Evolutionary conservation across 768 basidiomycete species (phyloP).

Genomic region (Rhodosporidiobolus sp.): DNA sequence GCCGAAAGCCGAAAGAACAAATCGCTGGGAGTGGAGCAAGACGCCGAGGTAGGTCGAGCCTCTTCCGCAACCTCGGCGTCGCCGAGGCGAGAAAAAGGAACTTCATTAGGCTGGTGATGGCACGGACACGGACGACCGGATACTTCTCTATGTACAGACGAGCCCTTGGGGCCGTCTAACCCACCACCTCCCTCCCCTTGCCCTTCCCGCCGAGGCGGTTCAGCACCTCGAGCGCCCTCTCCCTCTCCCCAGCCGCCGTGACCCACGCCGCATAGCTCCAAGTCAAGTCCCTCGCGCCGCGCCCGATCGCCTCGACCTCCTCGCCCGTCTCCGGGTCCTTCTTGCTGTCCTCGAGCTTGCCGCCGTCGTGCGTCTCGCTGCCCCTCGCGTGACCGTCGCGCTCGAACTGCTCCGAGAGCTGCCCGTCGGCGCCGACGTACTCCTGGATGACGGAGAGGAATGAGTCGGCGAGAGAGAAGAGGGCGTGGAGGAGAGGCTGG

Average conservation of each 20-base stretch:
- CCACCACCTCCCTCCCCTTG: background rate
- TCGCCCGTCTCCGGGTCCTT: background rate
- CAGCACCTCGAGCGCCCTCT: background rate
- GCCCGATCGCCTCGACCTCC: slow-evolving; percentile 21
- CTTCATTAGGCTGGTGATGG: too few species aligned
- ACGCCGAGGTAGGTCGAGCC: too few species aligned
- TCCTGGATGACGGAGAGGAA: slow-evolving; percentile 31
- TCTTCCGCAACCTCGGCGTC: too few species aligned
- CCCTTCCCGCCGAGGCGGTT: background rate
- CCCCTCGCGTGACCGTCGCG: background rate
- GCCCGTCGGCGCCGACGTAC: slow-evolving; percentile 22
- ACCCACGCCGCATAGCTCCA: slow-evolving; percentile 37
- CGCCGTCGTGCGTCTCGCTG: slow-evolving; percentile 10
- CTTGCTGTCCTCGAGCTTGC: slow-evolving; percentile 24
- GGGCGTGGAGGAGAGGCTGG: background rate
- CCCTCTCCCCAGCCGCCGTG: slow-evolving; percentile 17
- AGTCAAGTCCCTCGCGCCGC: slow-evolving; percentile 34
- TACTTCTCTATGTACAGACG: background rate
- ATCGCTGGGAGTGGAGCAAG: too few species aligned
- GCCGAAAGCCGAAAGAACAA: too few species aligned
- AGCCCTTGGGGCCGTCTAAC: background rate
- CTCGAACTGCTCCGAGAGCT: slow-evolving; percentile 34
- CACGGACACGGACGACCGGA: background rate
- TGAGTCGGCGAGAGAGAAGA: slow-evolving; percentile 22
- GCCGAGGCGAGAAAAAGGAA: background rate